Percentiles rank a stretch among this genome's conserved stretches.
Evolutionary conservation across 2,329 filamentous ascomycete species (phyloP).

Genomic region (Rhytidhysteron rufulum): DNA sequence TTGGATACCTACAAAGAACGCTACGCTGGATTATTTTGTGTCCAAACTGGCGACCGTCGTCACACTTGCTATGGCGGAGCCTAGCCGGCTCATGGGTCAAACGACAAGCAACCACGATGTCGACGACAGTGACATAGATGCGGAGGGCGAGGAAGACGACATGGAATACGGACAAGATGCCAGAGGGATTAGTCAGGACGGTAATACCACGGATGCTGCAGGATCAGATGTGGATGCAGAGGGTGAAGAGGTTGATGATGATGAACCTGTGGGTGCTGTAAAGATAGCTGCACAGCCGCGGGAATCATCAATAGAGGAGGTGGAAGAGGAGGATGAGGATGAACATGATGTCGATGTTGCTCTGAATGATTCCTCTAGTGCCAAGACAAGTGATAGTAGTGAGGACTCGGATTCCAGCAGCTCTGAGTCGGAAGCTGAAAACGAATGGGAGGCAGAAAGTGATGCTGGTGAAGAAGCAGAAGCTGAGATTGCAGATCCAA

Average conservation of each 20-base stretch:
- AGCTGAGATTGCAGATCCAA: conserved; percentile 49
- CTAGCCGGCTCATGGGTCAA: conserved; percentile 35
- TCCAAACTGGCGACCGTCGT: conserved; percentile 38
- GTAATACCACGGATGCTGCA: conserved; percentile 36
- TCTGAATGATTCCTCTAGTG: conserved; percentile 32
- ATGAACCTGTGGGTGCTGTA: conserved; percentile 39
- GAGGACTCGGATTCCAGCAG: conserved; percentile 37
- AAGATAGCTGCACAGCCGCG: conserved; percentile 34
- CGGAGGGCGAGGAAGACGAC: conserved; percentile 38
- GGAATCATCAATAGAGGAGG: conserved; percentile 17
- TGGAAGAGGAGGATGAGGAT: conserved; percentile 39
- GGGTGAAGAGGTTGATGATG: conserved; percentile 47
- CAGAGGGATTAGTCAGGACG: conserved; percentile 18
- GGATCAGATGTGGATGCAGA: conserved; percentile 49
- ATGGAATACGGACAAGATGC: conserved; percentile 22
- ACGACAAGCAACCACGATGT: conserved; percentile 25
- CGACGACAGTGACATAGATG: conserved; percentile 36
- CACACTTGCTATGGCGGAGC: conserved; percentile 41
- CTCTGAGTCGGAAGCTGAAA: conserved; percentile 54
- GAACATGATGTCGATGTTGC: conserved; percentile 38
- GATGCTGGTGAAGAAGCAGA: conserved; percentile 57
- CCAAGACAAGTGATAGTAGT: conserved; percentile 34
- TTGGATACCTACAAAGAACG: conserved; percentile 10
- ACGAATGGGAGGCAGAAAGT: conserved; percentile 51
- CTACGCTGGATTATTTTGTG: conserved; percentile 33